Base-by-base conservation (phyloP, 2,329 filamentous ascomycete species). In the Fusarium sp. region DNA sequence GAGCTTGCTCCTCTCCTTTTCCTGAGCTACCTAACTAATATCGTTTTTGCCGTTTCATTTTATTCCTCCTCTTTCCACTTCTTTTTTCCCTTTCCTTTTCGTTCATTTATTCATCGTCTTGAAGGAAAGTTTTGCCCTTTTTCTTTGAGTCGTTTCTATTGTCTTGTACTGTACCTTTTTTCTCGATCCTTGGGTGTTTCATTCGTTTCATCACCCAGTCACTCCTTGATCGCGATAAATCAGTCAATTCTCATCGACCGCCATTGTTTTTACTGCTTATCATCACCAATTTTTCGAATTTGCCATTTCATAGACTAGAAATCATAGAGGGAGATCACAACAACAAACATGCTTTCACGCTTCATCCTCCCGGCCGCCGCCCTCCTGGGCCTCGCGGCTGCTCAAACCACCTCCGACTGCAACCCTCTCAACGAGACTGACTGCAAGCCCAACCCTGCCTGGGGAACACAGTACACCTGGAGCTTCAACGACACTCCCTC, bases 371-470 rank as follows among this genome's bases (percentile, higher is more conserved):
- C 77, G 26, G 74, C 72, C 8, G 80, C 81, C 53, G 76, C 80
- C 57, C 73, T 86, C 59, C 56, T 83, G 11, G 75, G 85, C 57
- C 78, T 86, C 42, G 82, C 83, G 47, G 71, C 84, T 37, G 93
- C 91, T 49, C 95, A 97, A 79, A 93, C 94, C 33, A 88, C 80
- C 57, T 93, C 92, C 9, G 78, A 84, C 41, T 98, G 94, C 83
- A 90, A 97, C 76, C 94, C 95, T 7, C 84, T 91, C 74, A 86
- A 93, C 69, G 80, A 82, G 63, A 88, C 85, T 42, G 79, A 82
- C 69, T 97, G 94, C 77, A 88, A 91, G 2, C 78, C 88, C 40
- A 86, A 96, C 77, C 84, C 88, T 3, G 94, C 92, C 13, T 85
- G 97, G 18, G 88, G 90, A 57, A 88, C 87, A 53, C 77, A 84